Evolutionary conservation across 768 basidiomycete species (phyloP), one percentile per base, ranked within the genome.

Genomic region (Cystofilobasidium capitatum): DNA sequence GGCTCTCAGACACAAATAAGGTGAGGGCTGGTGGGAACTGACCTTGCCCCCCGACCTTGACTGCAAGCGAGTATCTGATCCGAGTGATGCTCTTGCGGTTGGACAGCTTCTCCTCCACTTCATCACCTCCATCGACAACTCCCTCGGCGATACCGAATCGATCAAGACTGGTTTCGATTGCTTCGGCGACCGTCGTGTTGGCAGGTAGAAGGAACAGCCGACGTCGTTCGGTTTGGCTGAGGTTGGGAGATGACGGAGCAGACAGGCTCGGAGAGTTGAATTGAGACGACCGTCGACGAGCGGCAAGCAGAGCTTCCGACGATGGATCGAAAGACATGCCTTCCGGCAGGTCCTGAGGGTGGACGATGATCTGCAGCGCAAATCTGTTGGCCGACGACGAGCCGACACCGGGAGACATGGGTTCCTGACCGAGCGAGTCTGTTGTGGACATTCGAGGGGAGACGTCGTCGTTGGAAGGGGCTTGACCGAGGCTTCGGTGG

Each of bases 111-210:
- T 97, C 94, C 77, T 99, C 96, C 0, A 99, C 84, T 73, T 97
- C 94, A 76, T 99, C 96, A 1, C 96, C 96, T 2, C 96, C 96
- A 76, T 97, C 93, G 2, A 98, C 94, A 1, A 99, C 91, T n/a
- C 93, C 96, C 44, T 96, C 94, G 40, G 84, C 80, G 65, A 99
- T 96, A 2, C 96, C 96, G 74, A 98, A 97, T 66, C 91, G 79
- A 74, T 97, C 96, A 70, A 99, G 75, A 7, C 87, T 88, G 42
- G 89, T 80, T 76, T 99, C 96, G 44, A 96, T 91, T 17, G 93
- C 92, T 77, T 99, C 96, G 0, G 92, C 90, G 3, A 97, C 96
- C 0, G 91, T 98, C 40, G 88, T 86, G 73, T 96, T 98, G 77
- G 90, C 88, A 0, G 94, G 90, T 78, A 98, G 87, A 70, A 88